Percentiles rank a stretch among this genome's conserved stretches.
Evolutionary conservation across 768 basidiomycete genomes (phyloP).

Genomic region (Phanerochaete carnosa): DNA sequence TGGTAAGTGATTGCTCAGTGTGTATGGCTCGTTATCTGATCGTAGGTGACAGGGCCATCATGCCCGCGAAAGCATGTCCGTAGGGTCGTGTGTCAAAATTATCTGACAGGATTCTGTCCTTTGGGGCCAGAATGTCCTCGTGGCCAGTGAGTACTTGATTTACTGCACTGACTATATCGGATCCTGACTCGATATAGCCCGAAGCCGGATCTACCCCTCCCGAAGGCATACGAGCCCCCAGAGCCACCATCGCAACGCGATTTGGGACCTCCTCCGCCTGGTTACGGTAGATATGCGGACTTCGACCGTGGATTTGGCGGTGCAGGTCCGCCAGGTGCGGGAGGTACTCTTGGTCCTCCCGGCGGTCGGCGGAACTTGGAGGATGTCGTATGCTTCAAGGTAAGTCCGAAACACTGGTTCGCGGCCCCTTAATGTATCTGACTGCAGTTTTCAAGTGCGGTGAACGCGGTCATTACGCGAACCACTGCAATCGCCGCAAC

Average conservation of each 20-base stretch:
- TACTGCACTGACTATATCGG: slow-evolving; percentile 61
- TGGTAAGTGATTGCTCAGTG: slow-evolving; percentile 48
- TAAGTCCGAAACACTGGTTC: slow-evolving; percentile 27
- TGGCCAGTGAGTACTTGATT: slow-evolving; percentile 70
- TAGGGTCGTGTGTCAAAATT: slow-evolving; percentile 85
- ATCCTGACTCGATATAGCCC: slow-evolving; percentile 49
- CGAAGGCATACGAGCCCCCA: slow-evolving; percentile 75
- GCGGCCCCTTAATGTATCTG: slow-evolving; percentile 4
- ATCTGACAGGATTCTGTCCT: slow-evolving; percentile 92
- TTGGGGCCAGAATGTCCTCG: slow-evolving; percentile 82
- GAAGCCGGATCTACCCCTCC: slow-evolving; percentile 66
- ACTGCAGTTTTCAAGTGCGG: slow-evolving; percentile 56
- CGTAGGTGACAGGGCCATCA: slow-evolving; percentile 55
- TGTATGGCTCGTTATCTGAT: neutral
- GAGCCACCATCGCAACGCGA: slow-evolving; percentile 72
- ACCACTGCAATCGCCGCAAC: slow-evolving; percentile 87
- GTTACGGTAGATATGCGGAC: slow-evolving; percentile 82
- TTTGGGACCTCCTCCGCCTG: slow-evolving; percentile 88
- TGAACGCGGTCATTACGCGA: slow-evolving; percentile 93
- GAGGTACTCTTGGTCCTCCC: slow-evolving; percentile 32
- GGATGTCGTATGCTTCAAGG: slow-evolving; percentile 87
- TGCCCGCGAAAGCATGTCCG: slow-evolving; percentile 94
- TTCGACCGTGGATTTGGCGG: slow-evolving; percentile 53
- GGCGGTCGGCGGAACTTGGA: slow-evolving; percentile 69
- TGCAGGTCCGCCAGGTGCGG: slow-evolving; percentile 28